Evolutionary conservation across 2,329 filamentous ascomycete species (phyloP), one percentile per base, ranked within the genome.

Genomic region (Dactylellina haptotyla): DNA sequence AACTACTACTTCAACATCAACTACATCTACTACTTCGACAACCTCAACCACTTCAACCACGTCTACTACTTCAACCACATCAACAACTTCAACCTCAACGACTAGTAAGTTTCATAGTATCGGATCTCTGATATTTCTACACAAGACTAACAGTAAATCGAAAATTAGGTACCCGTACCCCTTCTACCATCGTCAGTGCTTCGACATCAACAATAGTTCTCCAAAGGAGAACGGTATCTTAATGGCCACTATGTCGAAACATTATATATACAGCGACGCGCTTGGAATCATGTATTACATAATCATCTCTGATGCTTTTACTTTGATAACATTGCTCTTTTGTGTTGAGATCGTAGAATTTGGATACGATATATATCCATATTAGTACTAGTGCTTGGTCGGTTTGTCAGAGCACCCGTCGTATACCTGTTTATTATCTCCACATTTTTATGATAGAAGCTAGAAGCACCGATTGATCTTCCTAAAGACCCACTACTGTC

Each of bases 191-290:
- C 25, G 20, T 57, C 16, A 58, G 28, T 30, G 66, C 58, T 20
- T 71, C 66, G 2, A 71, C 66, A 14, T 50, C 63, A 16, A 67
- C 63, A 1, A 58, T 71, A 3, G 20, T 51, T 39, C 26, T 65
- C 2, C 32, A 72, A 12, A 72, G 61, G 16, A 37, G 34, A 9
- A 64, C 54, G 59, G 61, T 58, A 34, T 18, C 41, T 34, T 14
- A 10, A 28, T 50, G 20, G 37, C n/a, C 39, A 4, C 37, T 14
- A 34, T n/a, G n/a, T n/a, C n/a, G n/a, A n/a, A n/a, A n/a, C n/a
- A n/a, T n/a, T n/a, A n/a, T n/a, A 16, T 10, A 28, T 8, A n/a
- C 43, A 4, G 23, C 43, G 8, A 14, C 5, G 2, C 43, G 8
- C 6, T 43, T 43, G 14, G 6, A 6, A 34, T 34, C 32, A 34